A percentile compares a stretch with the other conserved stretches of the same genome.
These are phyloP conservation scores for Aspergillus nanangensis DNA, from an alignment of 495 filamentous ascomycete species.

Conservation along the genomic window DNA sequence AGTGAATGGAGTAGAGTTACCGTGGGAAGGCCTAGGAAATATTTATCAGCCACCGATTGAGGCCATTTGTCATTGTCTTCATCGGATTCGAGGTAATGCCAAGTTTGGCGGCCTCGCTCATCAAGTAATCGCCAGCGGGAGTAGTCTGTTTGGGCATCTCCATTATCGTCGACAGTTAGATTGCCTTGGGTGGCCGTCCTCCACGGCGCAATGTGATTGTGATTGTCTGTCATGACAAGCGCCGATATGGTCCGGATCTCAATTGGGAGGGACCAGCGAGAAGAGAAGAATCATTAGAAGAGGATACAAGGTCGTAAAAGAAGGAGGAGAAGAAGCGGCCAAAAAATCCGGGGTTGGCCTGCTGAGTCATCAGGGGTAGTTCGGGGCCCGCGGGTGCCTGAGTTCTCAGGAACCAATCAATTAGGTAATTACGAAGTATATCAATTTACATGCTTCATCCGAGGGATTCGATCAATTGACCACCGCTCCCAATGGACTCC, in stretches of 20 bases:
- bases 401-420: background rate
- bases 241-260: too few relatives aligned
- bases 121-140: conserved; percentile 80
- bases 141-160: conserved; percentile 62
- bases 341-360: background rate
- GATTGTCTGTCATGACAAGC: too few relatives aligned
- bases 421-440: background rate
- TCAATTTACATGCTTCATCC: too few relatives aligned
- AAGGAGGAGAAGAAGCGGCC: background rate
- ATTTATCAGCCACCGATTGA: conserved; percentile 78
- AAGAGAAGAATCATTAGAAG: too few relatives aligned
- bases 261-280: too few relatives aligned
- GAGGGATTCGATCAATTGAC: too few relatives aligned
- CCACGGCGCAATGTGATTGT: conserved; percentile 36
- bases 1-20: too few relatives aligned
- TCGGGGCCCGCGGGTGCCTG: background rate
- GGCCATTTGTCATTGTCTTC: conserved; percentile 75
- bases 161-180: conserved; percentile 32
- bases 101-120: conserved; percentile 81
- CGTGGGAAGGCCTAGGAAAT: conserved; percentile 69
- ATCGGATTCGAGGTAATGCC: conserved; percentile 85
- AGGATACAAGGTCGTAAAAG: too few relatives aligned
- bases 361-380: conserved; percentile 13
- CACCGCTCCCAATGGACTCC: too few relatives aligned
- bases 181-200: conserved; percentile 36